phyloP scores from a whole-genome alignment of 345 rosid species.

The Sonneratia caseolaris region DNA sequence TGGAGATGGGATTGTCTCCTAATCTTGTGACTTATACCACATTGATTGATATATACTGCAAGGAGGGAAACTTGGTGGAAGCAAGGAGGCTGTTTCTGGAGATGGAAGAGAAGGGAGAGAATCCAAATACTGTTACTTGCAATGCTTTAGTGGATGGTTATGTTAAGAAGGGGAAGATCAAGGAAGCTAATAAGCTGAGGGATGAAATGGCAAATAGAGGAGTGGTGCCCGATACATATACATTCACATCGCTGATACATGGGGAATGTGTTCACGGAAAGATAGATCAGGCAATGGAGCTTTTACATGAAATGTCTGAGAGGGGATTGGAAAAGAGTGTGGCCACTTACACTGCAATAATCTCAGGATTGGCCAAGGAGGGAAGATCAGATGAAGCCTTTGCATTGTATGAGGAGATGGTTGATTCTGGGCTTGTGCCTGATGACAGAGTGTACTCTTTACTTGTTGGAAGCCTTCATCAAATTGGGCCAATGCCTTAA shows the following conservation, averaged over 20 bases:
- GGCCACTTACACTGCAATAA: slow-evolving; percentile 53
- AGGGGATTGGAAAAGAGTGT: slow-evolving; percentile 39
- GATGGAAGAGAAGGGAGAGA: slow-evolving; percentile 43
- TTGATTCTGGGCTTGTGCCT: slow-evolving; percentile 41
- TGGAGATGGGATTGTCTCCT: slow-evolving; percentile 35
- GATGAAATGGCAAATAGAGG: slow-evolving; percentile 48
- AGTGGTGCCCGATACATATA: slow-evolving; percentile 42
- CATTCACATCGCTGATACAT: slow-evolving; percentile 66
- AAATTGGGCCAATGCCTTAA: slow-evolving; percentile 2
- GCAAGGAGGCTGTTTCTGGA: slow-evolving; percentile 55
- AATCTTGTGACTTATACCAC: slow-evolving; percentile 56
- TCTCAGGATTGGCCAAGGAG: slow-evolving; percentile 56
- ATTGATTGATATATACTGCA: slow-evolving; percentile 63
- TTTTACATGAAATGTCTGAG: slow-evolving; percentile 41
- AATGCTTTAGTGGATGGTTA: slow-evolving; percentile 63
- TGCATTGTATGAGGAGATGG: slow-evolving; percentile 60
- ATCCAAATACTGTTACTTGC: slow-evolving; percentile 46
- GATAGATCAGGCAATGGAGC: slow-evolving; percentile 54
- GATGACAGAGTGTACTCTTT: slow-evolving; percentile 62
- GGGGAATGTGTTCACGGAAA: slow-evolving; percentile 62
- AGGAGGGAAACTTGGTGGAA: slow-evolving; percentile 71
- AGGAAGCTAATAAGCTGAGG: slow-evolving; percentile 52
- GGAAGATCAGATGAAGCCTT: slow-evolving; percentile 85
- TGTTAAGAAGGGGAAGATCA: slow-evolving; percentile 52
- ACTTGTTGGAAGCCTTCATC: slow-evolving; percentile 64